Percentiles rank a stretch among this genome's conserved stretches.
Conservation (phyloP, 208 protist genomes). For the Angomonas ambiguus region DNA sequence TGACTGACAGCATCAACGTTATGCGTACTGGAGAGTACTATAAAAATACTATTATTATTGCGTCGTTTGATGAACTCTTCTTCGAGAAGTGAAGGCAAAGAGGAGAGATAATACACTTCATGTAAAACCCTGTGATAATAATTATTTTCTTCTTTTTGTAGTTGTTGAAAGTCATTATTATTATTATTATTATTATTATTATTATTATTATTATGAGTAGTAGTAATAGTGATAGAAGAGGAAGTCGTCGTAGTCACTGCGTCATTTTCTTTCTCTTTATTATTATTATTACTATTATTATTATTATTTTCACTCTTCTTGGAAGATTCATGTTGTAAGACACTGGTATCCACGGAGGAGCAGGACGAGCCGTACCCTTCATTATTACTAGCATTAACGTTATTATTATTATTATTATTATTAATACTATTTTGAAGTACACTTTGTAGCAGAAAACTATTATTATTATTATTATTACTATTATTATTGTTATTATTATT, state of each 20-base stretch:
- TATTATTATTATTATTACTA: constrained; percentile 5
- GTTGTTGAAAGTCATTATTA: not conserved
- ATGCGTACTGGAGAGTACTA: not conserved
- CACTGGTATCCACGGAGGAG: too few species aligned
- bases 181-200: too few species aligned
- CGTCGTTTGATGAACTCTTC: too few species aligned
- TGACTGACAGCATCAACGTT: not conserved
- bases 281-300: constrained; percentile 4
- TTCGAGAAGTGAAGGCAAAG: too few species aligned
- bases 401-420: not conserved
- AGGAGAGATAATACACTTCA: too few species aligned
- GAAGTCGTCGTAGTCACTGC: too few species aligned
- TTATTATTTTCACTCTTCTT: not conserved
- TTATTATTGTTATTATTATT: constrained; percentile 3
- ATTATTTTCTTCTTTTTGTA: too few species aligned
- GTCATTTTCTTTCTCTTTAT: not conserved
- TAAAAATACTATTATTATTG: too few species aligned
- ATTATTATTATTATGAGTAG: constrained; percentile 5
- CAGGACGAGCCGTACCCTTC: too few species aligned
- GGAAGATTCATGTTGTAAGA: not conserved
- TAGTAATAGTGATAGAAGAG: too few species aligned
- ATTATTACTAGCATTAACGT: not conserved
- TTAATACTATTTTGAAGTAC: not conserved
- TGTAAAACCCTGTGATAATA: too few species aligned
- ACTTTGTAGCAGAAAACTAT: not conserved